Percentiles rank a stretch among this genome's conserved stretches.
Evolutionary conservation across 176 grass and related monocot genomes (phyloP).

Genomic region (Aegilops umbellulata): DNA sequence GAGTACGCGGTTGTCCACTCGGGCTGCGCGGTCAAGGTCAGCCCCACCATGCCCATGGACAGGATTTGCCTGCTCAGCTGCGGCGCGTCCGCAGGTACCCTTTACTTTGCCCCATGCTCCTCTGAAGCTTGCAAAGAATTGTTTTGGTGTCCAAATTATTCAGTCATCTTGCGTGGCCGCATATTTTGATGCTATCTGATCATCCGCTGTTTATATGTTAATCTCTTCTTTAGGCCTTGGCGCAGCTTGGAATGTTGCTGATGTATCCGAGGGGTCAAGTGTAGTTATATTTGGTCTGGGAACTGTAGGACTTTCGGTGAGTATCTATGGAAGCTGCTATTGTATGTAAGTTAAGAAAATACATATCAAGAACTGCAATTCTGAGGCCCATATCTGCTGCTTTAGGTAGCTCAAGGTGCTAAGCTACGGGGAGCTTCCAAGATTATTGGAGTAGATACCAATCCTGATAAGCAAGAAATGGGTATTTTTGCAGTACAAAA

Average conservation of each 20-base stretch:
- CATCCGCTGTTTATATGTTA: background rate
- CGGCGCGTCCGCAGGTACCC: slow-evolving; percentile 76
- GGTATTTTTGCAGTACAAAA: slow-evolving; percentile 44
- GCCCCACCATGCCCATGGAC: slow-evolving; percentile 58
- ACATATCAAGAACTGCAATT: background rate
- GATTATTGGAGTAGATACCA: slow-evolving; percentile 92
- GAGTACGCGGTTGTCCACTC: slow-evolving; percentile 91
- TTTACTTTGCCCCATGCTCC: background rate
- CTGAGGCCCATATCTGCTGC: slow-evolving; percentile 10
- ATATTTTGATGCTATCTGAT: slow-evolving; percentile 1
- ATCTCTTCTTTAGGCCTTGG: slow-evolving; percentile 60
- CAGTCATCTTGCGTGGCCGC: background rate
- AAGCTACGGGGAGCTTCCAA: slow-evolving; percentile 73
- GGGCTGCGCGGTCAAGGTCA: slow-evolving; percentile 77
- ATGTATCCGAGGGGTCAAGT: slow-evolving; percentile 72
- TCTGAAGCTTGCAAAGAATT: background rate
- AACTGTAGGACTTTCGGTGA: slow-evolving; percentile 91
- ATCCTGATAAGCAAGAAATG: slow-evolving; percentile 80
- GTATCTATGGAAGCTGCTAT: slow-evolving; percentile 29
- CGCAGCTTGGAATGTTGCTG: slow-evolving; percentile 90
- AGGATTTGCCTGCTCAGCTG: slow-evolving; percentile 88
- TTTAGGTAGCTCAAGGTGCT: slow-evolving; percentile 92
- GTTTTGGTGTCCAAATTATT: background rate
- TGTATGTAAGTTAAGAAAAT: slow-evolving; percentile 19
- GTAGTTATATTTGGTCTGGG: slow-evolving; percentile 98